These are phyloP conservation scores for Poteriospumella lacustris DNA, from an alignment of 108 stramenopile genomes.

Conservation along the genomic window DNA sequence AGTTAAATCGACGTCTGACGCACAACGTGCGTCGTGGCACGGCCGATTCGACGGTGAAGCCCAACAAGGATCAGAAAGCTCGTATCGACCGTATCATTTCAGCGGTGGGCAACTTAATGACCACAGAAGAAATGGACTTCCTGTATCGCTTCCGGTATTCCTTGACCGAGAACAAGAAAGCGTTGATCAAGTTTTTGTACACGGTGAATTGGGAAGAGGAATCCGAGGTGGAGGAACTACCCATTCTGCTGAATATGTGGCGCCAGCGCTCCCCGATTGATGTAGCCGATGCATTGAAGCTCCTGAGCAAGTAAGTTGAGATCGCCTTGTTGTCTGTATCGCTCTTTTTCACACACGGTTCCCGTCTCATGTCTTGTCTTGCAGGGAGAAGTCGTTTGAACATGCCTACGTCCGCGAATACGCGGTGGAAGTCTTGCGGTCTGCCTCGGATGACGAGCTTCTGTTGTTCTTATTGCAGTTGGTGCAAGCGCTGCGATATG, in stretches of 20 bases:
- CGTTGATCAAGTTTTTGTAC: slow-evolving; percentile 85
- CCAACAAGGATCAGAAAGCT: slow-evolving; percentile 71
- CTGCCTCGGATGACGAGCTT: slow-evolving; percentile 87
- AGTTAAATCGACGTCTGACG: slow-evolving; percentile 85
- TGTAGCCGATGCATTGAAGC: slow-evolving; percentile 89
- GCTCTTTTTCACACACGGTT: neutral
- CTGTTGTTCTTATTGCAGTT: slow-evolving; percentile 87
- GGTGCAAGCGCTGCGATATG: slow-evolving; percentile 94
- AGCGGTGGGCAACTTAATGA: slow-evolving; percentile 72
- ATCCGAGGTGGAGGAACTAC: slow-evolving; percentile 79
- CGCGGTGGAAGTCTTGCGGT: slow-evolving; percentile 81
- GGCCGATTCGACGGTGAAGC: slow-evolving; percentile 89
- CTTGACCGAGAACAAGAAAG: slow-evolving; percentile 81
- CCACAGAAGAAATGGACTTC: slow-evolving; percentile 81
- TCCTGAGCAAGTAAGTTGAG: slow-evolving; percentile 73
- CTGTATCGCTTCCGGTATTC: slow-evolving; percentile 91
- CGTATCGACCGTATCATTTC: slow-evolving; percentile 72
- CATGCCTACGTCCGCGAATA: slow-evolving; percentile 67
- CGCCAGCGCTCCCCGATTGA: slow-evolving; percentile 80
- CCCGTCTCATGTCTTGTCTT: neutral
- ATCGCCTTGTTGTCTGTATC: neutral
- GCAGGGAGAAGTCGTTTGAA: slow-evolving; percentile 1
- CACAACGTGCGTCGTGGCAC: slow-evolving; percentile 81
- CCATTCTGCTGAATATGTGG: slow-evolving; percentile 74
- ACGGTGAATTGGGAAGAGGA: slow-evolving; percentile 92